These are phyloP conservation scores for Medicago truncatula DNA, from an alignment of 306 rosid genomes.

Conservation along the genomic window MtrunA17r5.0-ANR NC_053044.1:32369501-32370000, in stretches of 20 bases:
- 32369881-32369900: slow-evolving; percentile 52
- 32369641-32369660: slow-evolving; percentile 8
- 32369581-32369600: slow-evolving; percentile 44
- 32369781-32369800: slow-evolving; percentile 43
- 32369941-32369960: slow-evolving; percentile 46
- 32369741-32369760: slow-evolving; percentile 38
- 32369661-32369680: slow-evolving; percentile 28
- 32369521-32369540: slow-evolving; percentile 46
- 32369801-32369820: slow-evolving; percentile 61
- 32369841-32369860: slow-evolving; percentile 52
- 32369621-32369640: slow-evolving; percentile 1
- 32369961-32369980: slow-evolving; percentile 61
- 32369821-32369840: slow-evolving; percentile 44
- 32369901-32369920: slow-evolving; percentile 44
- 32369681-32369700: slow-evolving; percentile 48
- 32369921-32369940: slow-evolving; percentile 21
- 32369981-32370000: slow-evolving; percentile 47
- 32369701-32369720: slow-evolving; percentile 43
- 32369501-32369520: slow-evolving; percentile 40
- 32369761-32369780: slow-evolving; percentile 41
- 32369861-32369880: slow-evolving; percentile 55
- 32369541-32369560: slow-evolving; percentile 25
- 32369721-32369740: slow-evolving; percentile 44
- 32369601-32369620: slow-evolving; percentile 20
- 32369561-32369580: slow-evolving; percentile 34